phyloP scores from a whole-genome alignment of 2,329 filamentous ascomycete species.

The Penicillium sp. region DNA sequence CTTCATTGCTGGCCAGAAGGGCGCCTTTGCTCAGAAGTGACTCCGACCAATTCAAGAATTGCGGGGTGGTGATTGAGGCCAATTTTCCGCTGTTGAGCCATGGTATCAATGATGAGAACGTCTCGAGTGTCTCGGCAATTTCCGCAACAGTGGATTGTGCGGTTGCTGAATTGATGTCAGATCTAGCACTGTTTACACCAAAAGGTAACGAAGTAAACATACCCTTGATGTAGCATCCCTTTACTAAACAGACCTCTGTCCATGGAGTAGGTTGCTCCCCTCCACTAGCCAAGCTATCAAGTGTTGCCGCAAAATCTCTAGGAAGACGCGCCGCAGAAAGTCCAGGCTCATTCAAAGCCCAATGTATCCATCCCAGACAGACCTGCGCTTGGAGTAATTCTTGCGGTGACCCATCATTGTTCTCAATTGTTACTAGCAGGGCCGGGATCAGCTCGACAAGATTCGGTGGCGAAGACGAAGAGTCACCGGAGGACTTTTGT shows the following conservation, averaged over 20 bases:
- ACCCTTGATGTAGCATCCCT: slow-evolving; percentile 74
- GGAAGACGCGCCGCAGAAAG: slow-evolving; percentile 63
- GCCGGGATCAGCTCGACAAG: slow-evolving; percentile 42
- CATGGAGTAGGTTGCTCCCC: slow-evolving; percentile 62
- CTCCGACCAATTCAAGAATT: slow-evolving; percentile 76
- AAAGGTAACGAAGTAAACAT: slow-evolving; percentile 36
- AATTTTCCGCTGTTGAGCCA: slow-evolving; percentile 51
- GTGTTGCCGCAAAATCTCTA: slow-evolving; percentile 57
- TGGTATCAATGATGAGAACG: slow-evolving; percentile 65
- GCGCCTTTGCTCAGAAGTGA: slow-evolving; percentile 73
- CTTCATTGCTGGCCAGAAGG: slow-evolving; percentile 61
- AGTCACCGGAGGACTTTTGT: slow-evolving; percentile 31
- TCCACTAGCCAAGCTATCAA: slow-evolving; percentile 54
- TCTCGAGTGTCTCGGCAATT: slow-evolving; percentile 59
- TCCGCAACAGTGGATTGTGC: slow-evolving; percentile 46
- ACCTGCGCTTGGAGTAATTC: slow-evolving; percentile 74
- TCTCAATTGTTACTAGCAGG: slow-evolving; percentile 55
- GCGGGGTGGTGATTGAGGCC: slow-evolving; percentile 53
- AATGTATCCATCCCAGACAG: slow-evolving; percentile 82
- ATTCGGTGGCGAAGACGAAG: slow-evolving; percentile 43
- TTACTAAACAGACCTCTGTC: slow-evolving; percentile 79
- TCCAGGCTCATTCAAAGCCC: slow-evolving; percentile 68
- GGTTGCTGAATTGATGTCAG: slow-evolving; percentile 38
- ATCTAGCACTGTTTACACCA: not conserved
- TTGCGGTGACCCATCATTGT: slow-evolving; percentile 53